These are phyloP conservation scores for Gaertneriomyces sp. DNA, from an alignment of 192 early-diverging fungal genomes.

Conservation along the genomic window DNA sequence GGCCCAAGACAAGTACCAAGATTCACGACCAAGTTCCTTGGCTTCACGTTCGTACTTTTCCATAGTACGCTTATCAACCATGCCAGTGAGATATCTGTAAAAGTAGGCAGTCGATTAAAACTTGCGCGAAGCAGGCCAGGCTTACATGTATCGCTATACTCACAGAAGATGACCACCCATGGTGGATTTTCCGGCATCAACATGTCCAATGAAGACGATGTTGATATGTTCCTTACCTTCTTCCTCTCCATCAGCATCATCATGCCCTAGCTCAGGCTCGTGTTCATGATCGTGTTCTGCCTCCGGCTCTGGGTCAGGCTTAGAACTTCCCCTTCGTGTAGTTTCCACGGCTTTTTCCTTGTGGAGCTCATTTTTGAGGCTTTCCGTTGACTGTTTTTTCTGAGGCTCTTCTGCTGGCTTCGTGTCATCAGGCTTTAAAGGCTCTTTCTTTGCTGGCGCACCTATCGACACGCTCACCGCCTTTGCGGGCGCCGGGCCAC, in stretches of 20 bases:
- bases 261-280: slow-evolving; percentile 5
- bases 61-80: slow-evolving; percentile 99
- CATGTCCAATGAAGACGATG: slow-evolving; percentile 98
- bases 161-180: slow-evolving; percentile 97
- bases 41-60: slow-evolving; percentile 99
- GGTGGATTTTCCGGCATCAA: slow-evolving; percentile 96
- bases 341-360: background rate
- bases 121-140: background rate
- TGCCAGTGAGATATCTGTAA: slow-evolving; percentile 79
- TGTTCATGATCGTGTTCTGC: slow-evolving; percentile 11
- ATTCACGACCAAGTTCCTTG: slow-evolving; percentile 93
- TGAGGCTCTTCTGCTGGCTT: slow-evolving; percentile 1
- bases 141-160: slow-evolving; percentile 24
- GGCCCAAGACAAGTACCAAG: slow-evolving; percentile 98
- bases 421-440: slow-evolving; percentile 7
- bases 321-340: slow-evolving; percentile 3
- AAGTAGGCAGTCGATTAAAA: background rate
- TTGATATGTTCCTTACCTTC: slow-evolving; percentile 87
- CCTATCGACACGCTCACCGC: slow-evolving; percentile 30
- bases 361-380: no score
- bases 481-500: slow-evolving; percentile 26
- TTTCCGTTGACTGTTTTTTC: slow-evolving; percentile 21
- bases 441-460: slow-evolving; percentile 9
- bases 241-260: background rate
- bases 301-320: slow-evolving; percentile 48